Evolutionary conservation across 495 filamentous ascomycete species (phyloP).

Genomic region (Podospora anserina): DNA sequence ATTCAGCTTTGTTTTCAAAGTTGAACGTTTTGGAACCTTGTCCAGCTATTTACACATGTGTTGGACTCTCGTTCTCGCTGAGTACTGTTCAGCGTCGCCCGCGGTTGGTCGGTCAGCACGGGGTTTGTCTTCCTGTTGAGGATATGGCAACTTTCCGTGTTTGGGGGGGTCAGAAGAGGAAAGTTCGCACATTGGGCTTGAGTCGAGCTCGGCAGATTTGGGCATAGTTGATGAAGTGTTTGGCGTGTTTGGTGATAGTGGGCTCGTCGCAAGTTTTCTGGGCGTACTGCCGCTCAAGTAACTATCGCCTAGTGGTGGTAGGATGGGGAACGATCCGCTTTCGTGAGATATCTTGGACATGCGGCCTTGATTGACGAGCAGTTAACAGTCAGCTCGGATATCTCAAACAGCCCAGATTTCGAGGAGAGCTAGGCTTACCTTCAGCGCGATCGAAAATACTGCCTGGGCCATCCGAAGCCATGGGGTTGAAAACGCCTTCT

Average conservation of each 20-base stretch:
- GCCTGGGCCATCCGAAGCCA: constrained; percentile 15
- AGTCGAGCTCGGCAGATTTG: constrained; percentile 23
- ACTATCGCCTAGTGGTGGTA: background rate
- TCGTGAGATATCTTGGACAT: constrained; percentile 14
- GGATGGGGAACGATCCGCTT: constrained; percentile 4
- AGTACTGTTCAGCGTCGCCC: constrained; percentile 23
- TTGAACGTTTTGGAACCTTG: constrained; percentile 19
- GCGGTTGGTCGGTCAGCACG: background rate
- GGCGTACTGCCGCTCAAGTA: background rate
- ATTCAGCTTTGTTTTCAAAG: constrained; percentile 7
- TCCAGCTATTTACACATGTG: constrained; percentile 30
- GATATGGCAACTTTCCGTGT: background rate
- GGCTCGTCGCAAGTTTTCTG: constrained; percentile 6
- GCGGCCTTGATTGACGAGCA: constrained; percentile 8
- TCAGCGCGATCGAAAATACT: constrained; percentile 20
- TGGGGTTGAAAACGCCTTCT: constrained; percentile 20
- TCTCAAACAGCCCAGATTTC: background rate
- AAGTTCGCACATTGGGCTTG: constrained; percentile 10
- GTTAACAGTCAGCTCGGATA: background rate
- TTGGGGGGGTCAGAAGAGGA: background rate
- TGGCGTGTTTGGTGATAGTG: constrained; percentile 1
- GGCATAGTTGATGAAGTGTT: background rate
- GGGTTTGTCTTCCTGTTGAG: background rate
- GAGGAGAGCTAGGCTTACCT: constrained; percentile 4
- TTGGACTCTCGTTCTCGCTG: constrained; percentile 16